phyloP scores from a whole-genome alignment of 1,284 basidiomycete species.

The Coniferiporia weirii region DNA sequence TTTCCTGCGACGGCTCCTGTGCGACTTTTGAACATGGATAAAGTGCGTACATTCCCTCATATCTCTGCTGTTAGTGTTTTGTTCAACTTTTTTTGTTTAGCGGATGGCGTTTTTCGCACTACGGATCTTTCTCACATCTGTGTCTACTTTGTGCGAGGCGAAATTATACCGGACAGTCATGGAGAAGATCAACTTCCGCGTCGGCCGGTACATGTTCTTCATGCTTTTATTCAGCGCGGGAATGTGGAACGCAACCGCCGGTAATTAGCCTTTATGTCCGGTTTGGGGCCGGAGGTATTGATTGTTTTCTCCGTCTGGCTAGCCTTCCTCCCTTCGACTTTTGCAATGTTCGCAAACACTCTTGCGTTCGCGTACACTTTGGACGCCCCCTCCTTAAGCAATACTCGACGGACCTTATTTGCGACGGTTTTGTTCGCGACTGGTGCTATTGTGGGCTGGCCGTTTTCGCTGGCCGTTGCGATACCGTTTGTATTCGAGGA shows the following conservation, averaged over 20 bases:
- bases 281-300: neutral
- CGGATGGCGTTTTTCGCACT: conserved; percentile 85
- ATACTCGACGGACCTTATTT: conserved; percentile 51
- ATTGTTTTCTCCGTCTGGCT: conserved; percentile 2
- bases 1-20: conserved; percentile 46
- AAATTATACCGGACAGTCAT: conserved; percentile 80
- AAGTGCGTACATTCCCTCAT: conserved; percentile 35
- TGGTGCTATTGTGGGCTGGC: conserved; percentile 93
- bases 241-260: conserved; percentile 87
- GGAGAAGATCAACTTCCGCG: conserved; percentile 80
- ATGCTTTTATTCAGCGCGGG: conserved; percentile 83
- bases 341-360: conserved; percentile 88
- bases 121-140: conserved; percentile 71
- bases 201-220: conserved; percentile 89
- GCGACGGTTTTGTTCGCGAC: conserved; percentile 73
- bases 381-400: conserved; percentile 56
- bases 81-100: conserved; percentile 35
- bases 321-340: conserved; percentile 93
- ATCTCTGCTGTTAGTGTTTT: conserved; percentile 24
- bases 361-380: conserved; percentile 78
- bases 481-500: conserved; percentile 92
- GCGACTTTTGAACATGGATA: conserved; percentile 40
- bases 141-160: conserved; percentile 79
- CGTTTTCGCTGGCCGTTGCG: conserved; percentile 83
- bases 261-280: conserved; percentile 38